A percentile compares a stretch with the other conserved stretches of the same genome.
These are phyloP conservation scores for Haemoproteus tartakovskyi DNA, from an alignment of 169 alveolate genomes.

Conservation along the genomic window DNA sequence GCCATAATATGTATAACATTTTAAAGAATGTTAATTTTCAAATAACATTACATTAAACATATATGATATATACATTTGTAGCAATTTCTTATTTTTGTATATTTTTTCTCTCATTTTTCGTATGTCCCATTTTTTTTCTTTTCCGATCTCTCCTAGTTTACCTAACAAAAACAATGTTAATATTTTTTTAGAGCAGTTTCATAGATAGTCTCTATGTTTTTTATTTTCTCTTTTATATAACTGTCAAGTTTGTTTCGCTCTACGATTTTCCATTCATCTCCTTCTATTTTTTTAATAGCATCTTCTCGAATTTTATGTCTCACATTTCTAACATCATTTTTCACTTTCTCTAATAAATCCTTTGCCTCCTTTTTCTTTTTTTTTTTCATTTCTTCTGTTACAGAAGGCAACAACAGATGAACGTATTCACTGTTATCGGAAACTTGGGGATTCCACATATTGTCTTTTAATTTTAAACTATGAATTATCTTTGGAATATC, in stretches of 20 bases:
- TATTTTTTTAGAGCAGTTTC: background rate
- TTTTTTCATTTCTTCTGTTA: conserved; percentile 29
- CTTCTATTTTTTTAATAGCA: conserved; percentile 11
- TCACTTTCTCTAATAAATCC: conserved; percentile 40
- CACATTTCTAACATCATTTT: conserved; percentile 41
- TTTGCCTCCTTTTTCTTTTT: conserved; percentile 61
- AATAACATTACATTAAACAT: too few species aligned
- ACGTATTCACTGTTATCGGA: conserved; percentile 24
- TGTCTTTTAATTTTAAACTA: conserved; percentile 33
- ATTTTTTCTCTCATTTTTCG: background rate
- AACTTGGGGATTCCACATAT: conserved; percentile 40
- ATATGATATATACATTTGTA: too few species aligned
- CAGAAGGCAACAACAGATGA: conserved; percentile 29
- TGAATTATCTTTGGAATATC: conserved; percentile 52
- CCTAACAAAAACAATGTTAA: background rate
- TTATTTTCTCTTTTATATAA: conserved; percentile 31
- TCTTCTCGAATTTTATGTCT: conserved; percentile 33
- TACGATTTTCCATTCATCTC: conserved; percentile 47
- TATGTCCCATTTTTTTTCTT: background rate
- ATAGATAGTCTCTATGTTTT: conserved; percentile 13
- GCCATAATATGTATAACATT: too few species aligned
- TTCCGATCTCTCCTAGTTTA: background rate
- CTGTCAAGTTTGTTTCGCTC: conserved; percentile 39
- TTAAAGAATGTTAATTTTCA: too few species aligned
- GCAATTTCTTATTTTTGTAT: too few species aligned